Percentiles rank a stretch among this genome's conserved stretches.
These are phyloP conservation scores for Colletotrichum lentis DNA, from an alignment of 2,329 filamentous ascomycete species.

Conservation along the genomic window DNA sequence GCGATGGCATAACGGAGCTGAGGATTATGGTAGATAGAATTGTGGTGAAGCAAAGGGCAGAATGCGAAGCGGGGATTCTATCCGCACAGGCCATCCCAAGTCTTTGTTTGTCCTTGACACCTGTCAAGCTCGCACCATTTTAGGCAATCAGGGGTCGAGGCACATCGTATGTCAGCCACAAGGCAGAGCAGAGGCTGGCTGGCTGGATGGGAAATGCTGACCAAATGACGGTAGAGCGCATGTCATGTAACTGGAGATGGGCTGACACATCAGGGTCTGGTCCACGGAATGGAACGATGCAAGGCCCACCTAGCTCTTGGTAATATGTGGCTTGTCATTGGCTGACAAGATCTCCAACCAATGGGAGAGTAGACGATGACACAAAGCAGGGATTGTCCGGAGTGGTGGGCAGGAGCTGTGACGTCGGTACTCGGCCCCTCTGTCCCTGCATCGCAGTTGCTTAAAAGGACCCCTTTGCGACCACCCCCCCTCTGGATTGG, in stretches of 20 bases:
- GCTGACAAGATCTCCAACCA: constrained; percentile 24
- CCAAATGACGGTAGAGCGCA: background rate
- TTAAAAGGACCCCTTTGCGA: constrained; percentile 31
- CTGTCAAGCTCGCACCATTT: background rate
- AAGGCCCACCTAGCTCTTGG: background rate
- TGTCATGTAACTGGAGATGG: constrained; percentile 27
- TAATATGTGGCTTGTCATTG: constrained; percentile 10
- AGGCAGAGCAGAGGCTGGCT: background rate
- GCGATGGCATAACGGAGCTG: too few species aligned
- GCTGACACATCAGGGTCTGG: constrained; percentile 23
- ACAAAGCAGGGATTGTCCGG: constrained; percentile 10
- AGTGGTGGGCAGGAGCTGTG: constrained; percentile 25
- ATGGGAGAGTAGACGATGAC: constrained; percentile 21
- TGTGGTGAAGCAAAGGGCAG: too few species aligned
- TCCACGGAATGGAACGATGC: constrained; percentile 17
- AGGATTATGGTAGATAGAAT: too few species aligned
- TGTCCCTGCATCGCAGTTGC: constrained; percentile 29
- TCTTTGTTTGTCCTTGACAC: too few species aligned
- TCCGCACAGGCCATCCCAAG: too few species aligned
- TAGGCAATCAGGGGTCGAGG: background rate
- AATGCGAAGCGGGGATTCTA: too few species aligned
- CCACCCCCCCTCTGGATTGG: background rate
- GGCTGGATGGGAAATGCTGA: background rate
- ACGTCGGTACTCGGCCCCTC: constrained; percentile 34
- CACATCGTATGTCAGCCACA: background rate